Evolutionary conservation across 2,329 filamentous ascomycete species (phyloP), one percentile per base, ranked within the genome.

Genomic region (Aspergillus aculeatus): DNA sequence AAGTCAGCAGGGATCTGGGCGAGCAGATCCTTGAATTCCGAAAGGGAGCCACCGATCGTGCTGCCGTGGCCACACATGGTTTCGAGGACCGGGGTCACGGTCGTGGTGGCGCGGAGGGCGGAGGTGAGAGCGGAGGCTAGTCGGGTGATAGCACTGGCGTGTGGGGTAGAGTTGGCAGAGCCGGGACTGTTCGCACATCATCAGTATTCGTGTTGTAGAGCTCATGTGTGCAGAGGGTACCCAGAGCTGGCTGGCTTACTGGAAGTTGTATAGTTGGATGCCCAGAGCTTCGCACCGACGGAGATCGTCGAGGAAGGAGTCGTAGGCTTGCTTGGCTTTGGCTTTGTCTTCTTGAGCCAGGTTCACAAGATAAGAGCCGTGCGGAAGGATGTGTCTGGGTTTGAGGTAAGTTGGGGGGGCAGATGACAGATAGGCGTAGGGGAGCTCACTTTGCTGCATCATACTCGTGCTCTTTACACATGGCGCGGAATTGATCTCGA

Each of bases 341-440:
- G 83, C 83, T 26, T 84, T 75, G 70, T 98, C 93, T 4, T 87
- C 83, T 71, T 96, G 92, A 0, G 95, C 95, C 5, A 99, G 86
- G 72, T 99, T 99, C 70, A 99, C 92, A 7, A 99, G 88, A 74
- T 99, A 99, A 1, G 91, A 96, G 35, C 95, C 95, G 73, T 99
- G 95, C 0, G 95, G 95, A 1, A 99, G 86, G 69, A 92, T 85
- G 77, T 91, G 88, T 62, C 79, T 81, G 38, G 50, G n/a, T 23
- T 29, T 10, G 9, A n/a, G 56, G 50, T 70, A 35, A 69, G 62
- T 26, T 9, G n/a, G 47, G n/a, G 47, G 14, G 14, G 24, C 41
- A 21, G 6, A 11, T 6, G 12, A 14, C 4, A 10, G 21, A 5
- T 38, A 23, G 0, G 44, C 1, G 24, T 24, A 0, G 19, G 6